These are phyloP conservation scores for Penicillium glabrum DNA, from an alignment of 2,329 filamentous ascomycete genomes.

Conservation along the genomic window DNA sequence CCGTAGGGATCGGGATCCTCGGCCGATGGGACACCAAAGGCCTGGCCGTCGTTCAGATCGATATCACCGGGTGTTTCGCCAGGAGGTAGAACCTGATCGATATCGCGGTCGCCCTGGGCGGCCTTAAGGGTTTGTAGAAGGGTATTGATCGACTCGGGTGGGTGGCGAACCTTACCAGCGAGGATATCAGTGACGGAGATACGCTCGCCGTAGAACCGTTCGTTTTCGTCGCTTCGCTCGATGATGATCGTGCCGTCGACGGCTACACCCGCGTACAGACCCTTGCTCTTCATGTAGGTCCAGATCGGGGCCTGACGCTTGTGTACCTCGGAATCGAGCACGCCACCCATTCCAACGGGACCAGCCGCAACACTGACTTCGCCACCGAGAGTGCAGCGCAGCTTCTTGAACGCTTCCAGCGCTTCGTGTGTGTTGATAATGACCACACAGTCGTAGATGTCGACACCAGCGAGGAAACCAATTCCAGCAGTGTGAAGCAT, in stretches of 20 bases:
- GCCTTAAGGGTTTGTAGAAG: slow-evolving; percentile 83
- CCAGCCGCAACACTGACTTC: slow-evolving; percentile 77
- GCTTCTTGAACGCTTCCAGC: slow-evolving; percentile 77
- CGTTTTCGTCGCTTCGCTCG: slow-evolving; percentile 84
- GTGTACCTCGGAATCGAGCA: slow-evolving; percentile 68
- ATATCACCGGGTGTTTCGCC: slow-evolving; percentile 76
- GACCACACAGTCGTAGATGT: slow-evolving; percentile 93
- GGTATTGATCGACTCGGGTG: slow-evolving; percentile 57
- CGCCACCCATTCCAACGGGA: slow-evolving; percentile 72
- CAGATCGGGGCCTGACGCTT: slow-evolving; percentile 71
- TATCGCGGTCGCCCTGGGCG: slow-evolving; percentile 77
- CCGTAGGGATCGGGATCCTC: slow-evolving; percentile 92
- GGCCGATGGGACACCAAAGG: slow-evolving; percentile 74
- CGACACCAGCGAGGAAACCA: slow-evolving; percentile 86
- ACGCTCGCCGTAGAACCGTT: slow-evolving; percentile 74
- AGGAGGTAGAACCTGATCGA: slow-evolving; percentile 63
- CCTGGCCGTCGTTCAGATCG: slow-evolving; percentile 46
- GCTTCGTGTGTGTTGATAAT: slow-evolving; percentile 87
- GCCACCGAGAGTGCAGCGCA: slow-evolving; percentile 76
- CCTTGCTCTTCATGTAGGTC: slow-evolving; percentile 86
- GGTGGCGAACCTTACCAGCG: slow-evolving; percentile 57
- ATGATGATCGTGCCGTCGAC: slow-evolving; percentile 85
- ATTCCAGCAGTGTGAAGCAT: slow-evolving; percentile 85
- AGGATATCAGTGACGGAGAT: slow-evolving; percentile 64
- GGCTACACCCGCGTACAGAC: slow-evolving; percentile 83